phyloP scores from a whole-genome alignment of 2,329 filamentous ascomycete species.

The Colletotrichum gigasporum region DNA sequence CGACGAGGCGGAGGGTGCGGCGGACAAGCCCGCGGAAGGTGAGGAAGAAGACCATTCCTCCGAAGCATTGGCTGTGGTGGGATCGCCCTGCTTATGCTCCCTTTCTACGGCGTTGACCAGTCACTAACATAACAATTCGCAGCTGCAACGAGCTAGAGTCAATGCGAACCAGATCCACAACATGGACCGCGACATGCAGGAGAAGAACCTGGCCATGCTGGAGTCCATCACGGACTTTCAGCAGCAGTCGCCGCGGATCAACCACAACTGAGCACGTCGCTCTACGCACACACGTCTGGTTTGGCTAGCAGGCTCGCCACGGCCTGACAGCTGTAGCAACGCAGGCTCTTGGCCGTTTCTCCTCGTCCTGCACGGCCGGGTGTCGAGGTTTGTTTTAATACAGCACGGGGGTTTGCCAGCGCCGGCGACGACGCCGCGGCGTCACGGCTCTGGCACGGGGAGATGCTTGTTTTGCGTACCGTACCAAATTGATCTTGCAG shows the following conservation, averaged over 20 bases:
- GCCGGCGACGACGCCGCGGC: not conserved
- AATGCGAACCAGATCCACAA: conserved; percentile 60
- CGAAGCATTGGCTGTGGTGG: conserved; percentile 73
- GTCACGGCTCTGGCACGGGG: not conserved
- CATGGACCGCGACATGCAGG: conserved; percentile 65
- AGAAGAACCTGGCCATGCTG: conserved; percentile 56
- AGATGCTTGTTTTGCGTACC: conserved; percentile 28
- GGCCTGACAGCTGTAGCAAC: conserved; percentile 2
- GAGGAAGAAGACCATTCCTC: conserved; percentile 72
- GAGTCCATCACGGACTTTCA: conserved; percentile 36
- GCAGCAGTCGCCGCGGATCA: conserved; percentile 24
- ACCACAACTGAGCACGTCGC: conserved; percentile 15
- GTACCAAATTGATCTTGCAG: conserved; percentile 15
- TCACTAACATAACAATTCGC: conserved; percentile 35
- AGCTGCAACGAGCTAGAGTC: conserved; percentile 41
- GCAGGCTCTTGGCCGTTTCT: conserved; percentile 23
- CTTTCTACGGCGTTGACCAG: conserved; percentile 34
- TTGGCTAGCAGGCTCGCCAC: conserved; percentile 21
- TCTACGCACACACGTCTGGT: conserved; percentile 3
- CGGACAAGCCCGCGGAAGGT: conserved; percentile 58
- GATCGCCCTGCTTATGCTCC: conserved; percentile 59
- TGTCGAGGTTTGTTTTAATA: conserved; percentile 28
- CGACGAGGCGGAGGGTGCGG: conserved; percentile 43
- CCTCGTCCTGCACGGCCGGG: conserved; percentile 23
- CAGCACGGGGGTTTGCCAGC: conserved; percentile 5